phyloP scores from a whole-genome alignment of 257 asterid genomes.

The Datura wrightii region DNA sequence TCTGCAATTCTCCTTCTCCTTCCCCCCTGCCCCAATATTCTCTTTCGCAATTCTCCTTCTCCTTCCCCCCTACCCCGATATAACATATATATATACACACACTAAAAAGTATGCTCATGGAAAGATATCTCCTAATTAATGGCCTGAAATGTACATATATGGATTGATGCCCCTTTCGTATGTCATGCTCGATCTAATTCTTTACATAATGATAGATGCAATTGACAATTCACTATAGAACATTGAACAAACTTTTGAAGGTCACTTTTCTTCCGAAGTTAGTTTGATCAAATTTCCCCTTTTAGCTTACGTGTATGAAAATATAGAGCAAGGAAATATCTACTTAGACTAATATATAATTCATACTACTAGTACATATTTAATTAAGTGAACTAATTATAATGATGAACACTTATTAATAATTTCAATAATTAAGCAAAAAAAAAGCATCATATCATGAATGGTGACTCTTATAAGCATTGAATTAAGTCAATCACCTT shows the following conservation, averaged over 20 bases:
- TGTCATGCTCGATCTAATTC: not conserved
- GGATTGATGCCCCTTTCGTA: not conserved
- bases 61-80: too few relatives aligned
- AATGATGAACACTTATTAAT: not conserved
- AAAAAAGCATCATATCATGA: not conserved
- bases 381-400: not conserved
- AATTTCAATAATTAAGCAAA: not conserved
- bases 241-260: not conserved
- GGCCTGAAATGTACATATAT: too few relatives aligned
- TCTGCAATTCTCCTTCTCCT: too few relatives aligned
- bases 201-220: not conserved
- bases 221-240: not conserved
- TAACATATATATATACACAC: too few relatives aligned
- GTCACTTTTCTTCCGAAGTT: not conserved
- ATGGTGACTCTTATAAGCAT: slow-evolving; percentile 22
- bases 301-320: not conserved
- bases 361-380: not conserved
- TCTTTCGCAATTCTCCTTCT: too few relatives aligned
- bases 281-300: not conserved
- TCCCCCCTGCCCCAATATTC: too few relatives aligned
- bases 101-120: too few relatives aligned
- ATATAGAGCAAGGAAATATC: not conserved
- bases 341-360: not conserved
- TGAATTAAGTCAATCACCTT: slow-evolving; percentile 20
- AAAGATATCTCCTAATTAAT: too few relatives aligned